Evolutionary conservation across 2,329 filamentous ascomycete species (phyloP).

Genomic region (Scortechinia acanthostroma): DNA sequence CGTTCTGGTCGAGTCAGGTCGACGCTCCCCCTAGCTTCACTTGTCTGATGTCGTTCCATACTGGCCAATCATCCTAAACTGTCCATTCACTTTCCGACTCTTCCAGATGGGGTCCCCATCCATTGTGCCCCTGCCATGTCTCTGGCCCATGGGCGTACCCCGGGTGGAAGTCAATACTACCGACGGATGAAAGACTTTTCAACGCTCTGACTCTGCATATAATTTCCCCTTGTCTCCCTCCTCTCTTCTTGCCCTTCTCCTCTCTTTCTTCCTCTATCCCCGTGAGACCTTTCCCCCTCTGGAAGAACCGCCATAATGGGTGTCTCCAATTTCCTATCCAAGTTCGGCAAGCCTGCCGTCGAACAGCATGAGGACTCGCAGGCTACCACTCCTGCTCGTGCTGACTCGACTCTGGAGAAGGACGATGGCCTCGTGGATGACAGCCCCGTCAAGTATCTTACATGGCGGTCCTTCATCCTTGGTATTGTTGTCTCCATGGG

Average conservation of each 20-base stretch:
- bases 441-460: slow-evolving; percentile 3
- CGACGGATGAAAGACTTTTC: no score
- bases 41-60: no score
- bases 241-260: background rate
- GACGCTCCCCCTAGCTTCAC: no score
- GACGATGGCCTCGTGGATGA: background rate
- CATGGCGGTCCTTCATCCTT: slow-evolving; percentile 22
- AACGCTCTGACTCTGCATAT: no score
- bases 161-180: no score
- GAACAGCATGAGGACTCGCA: background rate
- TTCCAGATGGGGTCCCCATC: no score
- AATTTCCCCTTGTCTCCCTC: background rate
- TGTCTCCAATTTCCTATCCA: background rate
- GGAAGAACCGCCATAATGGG: background rate
- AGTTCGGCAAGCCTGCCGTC: background rate
- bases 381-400: background rate
- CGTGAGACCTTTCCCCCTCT: no score
- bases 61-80: no score
- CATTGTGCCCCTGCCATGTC: no score
- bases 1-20: no score
- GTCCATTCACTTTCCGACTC: no score
- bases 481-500: slow-evolving; percentile 46
- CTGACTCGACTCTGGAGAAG: background rate
- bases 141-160: no score
- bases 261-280: background rate